Conservation (phyloP, 768 basidiomycete species). For the Hygrophoropsis aurantiaca region DNA sequence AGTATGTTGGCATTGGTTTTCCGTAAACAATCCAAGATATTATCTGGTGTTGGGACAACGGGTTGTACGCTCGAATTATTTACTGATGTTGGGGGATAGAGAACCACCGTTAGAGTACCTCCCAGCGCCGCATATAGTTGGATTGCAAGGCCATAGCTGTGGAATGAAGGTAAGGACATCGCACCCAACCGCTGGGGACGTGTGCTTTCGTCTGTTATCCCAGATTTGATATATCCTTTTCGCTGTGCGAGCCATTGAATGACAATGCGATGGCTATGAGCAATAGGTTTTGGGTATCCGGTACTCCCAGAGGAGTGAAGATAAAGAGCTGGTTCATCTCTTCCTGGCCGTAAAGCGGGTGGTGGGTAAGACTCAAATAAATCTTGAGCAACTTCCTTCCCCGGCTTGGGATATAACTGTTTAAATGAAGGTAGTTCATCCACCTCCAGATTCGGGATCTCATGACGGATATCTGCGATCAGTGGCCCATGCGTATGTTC, state of each 20-base stretch:
- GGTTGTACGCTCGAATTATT: conserved; percentile 8
- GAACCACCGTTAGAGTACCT: conserved; percentile 16
- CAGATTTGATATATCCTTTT: conserved; percentile 11
- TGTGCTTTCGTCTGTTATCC: no score
- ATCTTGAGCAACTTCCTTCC: conserved; percentile 24
- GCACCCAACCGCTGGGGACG: conserved; percentile 15
- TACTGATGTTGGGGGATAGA: conserved; percentile 32
- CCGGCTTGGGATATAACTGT: conserved; percentile 42
- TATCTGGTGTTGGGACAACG: conserved; percentile 17
- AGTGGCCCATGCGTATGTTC: conserved; percentile 16
- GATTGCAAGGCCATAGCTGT: conserved; percentile 30
- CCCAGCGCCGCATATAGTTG: conserved; percentile 34
- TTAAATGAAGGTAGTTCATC: neutral
- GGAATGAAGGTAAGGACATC: conserved; percentile 40
- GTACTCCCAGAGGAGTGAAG: conserved; percentile 52
- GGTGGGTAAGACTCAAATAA: conserved; percentile 17
- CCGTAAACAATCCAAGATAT: conserved; percentile 14
- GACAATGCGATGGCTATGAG: conserved; percentile 32
- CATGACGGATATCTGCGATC: conserved; percentile 7
- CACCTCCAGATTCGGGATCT: conserved; percentile 16
- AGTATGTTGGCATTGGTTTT: conserved; percentile 9
- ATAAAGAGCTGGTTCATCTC: conserved; percentile 41
- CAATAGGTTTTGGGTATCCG: conserved; percentile 49
- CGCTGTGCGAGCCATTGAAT: conserved; percentile 35
- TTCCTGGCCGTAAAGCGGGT: conserved; percentile 10